Evolutionary conservation across 2,329 filamentous ascomycete genomes (phyloP).

Genomic region (Microdochium bolleyi): DNA sequence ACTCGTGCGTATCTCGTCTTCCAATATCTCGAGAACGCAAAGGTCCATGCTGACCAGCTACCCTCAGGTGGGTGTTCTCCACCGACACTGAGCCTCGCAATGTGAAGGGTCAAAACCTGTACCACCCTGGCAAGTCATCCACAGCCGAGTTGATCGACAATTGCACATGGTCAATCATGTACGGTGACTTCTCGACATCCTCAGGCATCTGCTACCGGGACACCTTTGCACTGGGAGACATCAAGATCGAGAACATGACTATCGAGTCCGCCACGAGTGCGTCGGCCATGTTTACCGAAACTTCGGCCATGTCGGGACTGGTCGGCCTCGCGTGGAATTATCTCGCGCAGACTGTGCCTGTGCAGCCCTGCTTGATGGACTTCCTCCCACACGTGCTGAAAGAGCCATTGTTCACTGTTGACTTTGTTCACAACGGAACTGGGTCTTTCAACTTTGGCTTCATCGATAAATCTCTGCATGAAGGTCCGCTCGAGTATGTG

Average conservation of each 20-base stretch:
- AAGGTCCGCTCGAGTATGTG: slow-evolving; percentile 34
- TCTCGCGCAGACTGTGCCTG: slow-evolving; percentile 33
- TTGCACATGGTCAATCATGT: slow-evolving; percentile 40
- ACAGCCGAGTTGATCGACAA: slow-evolving; percentile 31
- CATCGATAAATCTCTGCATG: slow-evolving; percentile 30
- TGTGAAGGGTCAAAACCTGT: slow-evolving; percentile 32
- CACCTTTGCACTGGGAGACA: slow-evolving; percentile 34
- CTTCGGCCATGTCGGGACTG: slow-evolving; percentile 37
- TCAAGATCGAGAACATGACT: slow-evolving; percentile 34
- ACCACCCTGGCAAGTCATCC: slow-evolving; percentile 34
- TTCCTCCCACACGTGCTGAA: slow-evolving; percentile 31
- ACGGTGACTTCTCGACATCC: slow-evolving; percentile 32
- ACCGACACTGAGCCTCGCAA: slow-evolving; percentile 36
- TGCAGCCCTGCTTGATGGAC: slow-evolving; percentile 35
- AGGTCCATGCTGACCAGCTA: slow-evolving; percentile 3
- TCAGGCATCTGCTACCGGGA: slow-evolving; percentile 42
- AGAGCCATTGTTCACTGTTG: slow-evolving; percentile 37
- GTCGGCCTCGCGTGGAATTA: slow-evolving; percentile 42
- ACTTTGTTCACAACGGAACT: slow-evolving; percentile 37
- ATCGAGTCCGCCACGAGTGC: slow-evolving; percentile 40
- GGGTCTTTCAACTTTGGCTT: slow-evolving; percentile 45
- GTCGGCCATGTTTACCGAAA: slow-evolving; percentile 32
- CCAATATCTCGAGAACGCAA: slow-evolving; percentile 8
- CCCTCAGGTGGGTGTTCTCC: slow-evolving; percentile 43
- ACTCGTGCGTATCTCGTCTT: slow-evolving; percentile 47